Evolutionary conservation across 1,284 basidiomycete genomes (phyloP).

Genomic region (Kwoniella shivajii): DNA sequence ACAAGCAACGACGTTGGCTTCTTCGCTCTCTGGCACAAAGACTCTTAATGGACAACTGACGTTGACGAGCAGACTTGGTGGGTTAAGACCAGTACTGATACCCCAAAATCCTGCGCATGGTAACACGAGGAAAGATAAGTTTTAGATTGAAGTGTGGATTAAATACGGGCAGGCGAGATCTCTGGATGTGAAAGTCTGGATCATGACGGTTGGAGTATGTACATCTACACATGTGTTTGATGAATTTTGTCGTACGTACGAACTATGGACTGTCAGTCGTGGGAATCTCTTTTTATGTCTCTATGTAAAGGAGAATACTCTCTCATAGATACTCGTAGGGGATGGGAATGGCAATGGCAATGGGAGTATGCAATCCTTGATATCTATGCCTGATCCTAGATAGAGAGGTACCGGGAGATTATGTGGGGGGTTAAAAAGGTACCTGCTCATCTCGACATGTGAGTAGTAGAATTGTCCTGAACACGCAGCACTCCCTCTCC

Average conservation of each 20-base stretch:
- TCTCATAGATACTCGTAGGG: too few relatives aligned
- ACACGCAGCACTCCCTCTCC: too few relatives aligned
- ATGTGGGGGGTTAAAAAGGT: too few relatives aligned
- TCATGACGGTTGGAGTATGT: constrained; percentile 1
- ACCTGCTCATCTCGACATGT: too few relatives aligned
- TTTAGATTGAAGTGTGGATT: background rate
- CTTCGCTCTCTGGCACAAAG: background rate
- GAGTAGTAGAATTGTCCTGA: too few relatives aligned
- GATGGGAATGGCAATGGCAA: background rate
- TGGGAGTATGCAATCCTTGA: background rate
- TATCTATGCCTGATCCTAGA: too few relatives aligned
- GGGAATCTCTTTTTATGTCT: too few relatives aligned
- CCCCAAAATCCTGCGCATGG: constrained; percentile 1
- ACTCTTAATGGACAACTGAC: constrained; percentile 4
- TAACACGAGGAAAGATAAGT: constrained; percentile 6
- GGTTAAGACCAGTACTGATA: background rate
- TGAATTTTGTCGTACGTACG: background rate
- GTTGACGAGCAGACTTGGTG: background rate
- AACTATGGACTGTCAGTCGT: too few relatives aligned
- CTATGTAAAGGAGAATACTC: too few relatives aligned
- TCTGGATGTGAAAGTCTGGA: background rate
- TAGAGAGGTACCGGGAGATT: background rate
- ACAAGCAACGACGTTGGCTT: constrained; percentile 7
- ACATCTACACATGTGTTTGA: background rate
- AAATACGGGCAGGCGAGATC: background rate